Conservation (phyloP, 148 eudicot genomes). For the Persicaria tinctoria region DNA sequence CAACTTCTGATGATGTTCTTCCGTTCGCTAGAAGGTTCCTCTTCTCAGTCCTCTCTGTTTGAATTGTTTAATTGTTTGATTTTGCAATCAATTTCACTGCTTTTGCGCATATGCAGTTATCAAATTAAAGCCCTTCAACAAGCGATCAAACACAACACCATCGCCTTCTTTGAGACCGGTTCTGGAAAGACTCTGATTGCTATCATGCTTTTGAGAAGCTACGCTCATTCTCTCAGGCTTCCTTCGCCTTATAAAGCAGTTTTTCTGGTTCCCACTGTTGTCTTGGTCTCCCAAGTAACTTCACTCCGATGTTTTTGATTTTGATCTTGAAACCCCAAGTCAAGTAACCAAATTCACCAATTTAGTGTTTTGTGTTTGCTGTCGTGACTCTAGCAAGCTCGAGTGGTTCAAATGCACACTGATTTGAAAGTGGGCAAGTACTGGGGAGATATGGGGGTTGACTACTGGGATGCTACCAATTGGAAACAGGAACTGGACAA, state of each 20-base stretch:
- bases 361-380: background rate
- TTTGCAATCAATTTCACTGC: background rate
- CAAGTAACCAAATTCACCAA: too few species aligned
- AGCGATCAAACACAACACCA: slow-evolving; percentile 74
- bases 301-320: slow-evolving; percentile 4
- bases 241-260: slow-evolving; percentile 63
- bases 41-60: background rate
- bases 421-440: slow-evolving; percentile 84
- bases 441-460: slow-evolving; percentile 93
- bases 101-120: slow-evolving; percentile 36
- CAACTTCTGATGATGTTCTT: background rate
- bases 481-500: slow-evolving; percentile 59
- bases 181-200: slow-evolving; percentile 93
- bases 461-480: slow-evolving; percentile 66
- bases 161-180: slow-evolving; percentile 86
- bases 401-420: slow-evolving; percentile 49
- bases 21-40: background rate
- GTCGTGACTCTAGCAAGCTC: slow-evolving; percentile 54
- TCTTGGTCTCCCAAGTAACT: slow-evolving; percentile 71
- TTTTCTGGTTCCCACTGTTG: slow-evolving; percentile 86
- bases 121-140: slow-evolving; percentile 80
- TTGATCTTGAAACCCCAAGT: too few species aligned
- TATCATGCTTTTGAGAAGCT: slow-evolving; percentile 81
- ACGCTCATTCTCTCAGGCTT: slow-evolving; percentile 50
- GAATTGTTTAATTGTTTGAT: background rate